phyloP scores from a whole-genome alignment of 352 stramenopile genomes.

The Elongisporangium senticosum region DNA sequence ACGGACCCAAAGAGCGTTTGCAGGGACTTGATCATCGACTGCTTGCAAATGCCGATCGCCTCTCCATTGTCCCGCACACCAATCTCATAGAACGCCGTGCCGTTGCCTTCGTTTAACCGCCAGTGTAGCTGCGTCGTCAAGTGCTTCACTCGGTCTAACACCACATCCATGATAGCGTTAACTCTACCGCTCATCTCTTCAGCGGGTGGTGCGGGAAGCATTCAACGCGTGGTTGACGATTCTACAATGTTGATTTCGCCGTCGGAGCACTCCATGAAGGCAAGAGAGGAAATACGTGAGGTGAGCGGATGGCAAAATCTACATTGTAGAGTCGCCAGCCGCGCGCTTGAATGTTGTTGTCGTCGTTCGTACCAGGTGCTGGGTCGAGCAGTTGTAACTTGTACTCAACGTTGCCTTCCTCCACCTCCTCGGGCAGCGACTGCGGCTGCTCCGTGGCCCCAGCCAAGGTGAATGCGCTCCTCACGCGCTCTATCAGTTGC shows the following conservation, averaged over 20 bases:
- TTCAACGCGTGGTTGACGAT: background rate
- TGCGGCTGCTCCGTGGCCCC: background rate
- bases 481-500: background rate
- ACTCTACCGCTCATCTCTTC: background rate
- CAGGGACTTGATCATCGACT: conserved; percentile 68
- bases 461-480: background rate
- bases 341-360: background rate
- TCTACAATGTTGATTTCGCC: background rate
- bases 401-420: conserved; percentile 90
- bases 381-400: conserved; percentile 85
- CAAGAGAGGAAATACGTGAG: background rate
- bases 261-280: background rate
- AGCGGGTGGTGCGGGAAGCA: background rate
- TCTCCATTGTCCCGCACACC: conserved; percentile 83
- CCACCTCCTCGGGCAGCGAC: conserved; percentile 66
- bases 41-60: conserved; percentile 55
- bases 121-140: conserved; percentile 89
- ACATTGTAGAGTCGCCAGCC: background rate
- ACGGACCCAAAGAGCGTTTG: conserved; percentile 45
- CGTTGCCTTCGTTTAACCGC: conserved; percentile 85
- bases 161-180: background rate
- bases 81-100: conserved; percentile 83
- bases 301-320: background rate
- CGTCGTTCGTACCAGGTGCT: conserved; percentile 21
- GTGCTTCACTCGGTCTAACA: conserved; percentile 67